phyloP scores from a whole-genome alignment of 257 asterid genomes.

The Agastache rugosa region DNA sequence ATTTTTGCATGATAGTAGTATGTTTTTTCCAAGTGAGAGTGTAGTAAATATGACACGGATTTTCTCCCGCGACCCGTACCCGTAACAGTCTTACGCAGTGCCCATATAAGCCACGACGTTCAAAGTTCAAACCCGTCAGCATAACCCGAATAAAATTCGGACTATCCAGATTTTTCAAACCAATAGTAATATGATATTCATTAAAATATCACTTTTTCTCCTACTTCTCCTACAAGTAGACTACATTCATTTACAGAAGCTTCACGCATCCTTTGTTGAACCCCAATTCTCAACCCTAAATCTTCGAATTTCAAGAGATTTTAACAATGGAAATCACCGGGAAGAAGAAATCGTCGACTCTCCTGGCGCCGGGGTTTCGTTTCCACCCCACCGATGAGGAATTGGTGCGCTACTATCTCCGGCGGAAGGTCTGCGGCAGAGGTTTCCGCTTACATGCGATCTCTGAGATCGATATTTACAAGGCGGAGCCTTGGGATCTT shows the following conservation, averaged over 20 bases:
- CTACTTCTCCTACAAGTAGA: constrained; percentile 30
- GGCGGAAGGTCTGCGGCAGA: constrained; percentile 74
- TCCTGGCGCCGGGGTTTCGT: constrained; percentile 87
- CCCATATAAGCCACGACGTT: constrained; percentile 24
- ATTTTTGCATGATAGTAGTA: no score
- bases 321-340: constrained; percentile 41
- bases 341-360: constrained; percentile 48
- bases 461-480: constrained; percentile 89
- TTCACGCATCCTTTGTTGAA: constrained; percentile 6
- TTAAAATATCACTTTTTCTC: constrained; percentile 15
- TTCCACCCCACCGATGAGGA: constrained; percentile 99
- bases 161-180: constrained; percentile 24
- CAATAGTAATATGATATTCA: neutral
- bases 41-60: neutral
- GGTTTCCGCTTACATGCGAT: constrained; percentile 74
- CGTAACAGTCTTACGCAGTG: constrained; percentile 2
- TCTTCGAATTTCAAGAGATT: neutral
- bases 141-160: constrained; percentile 27
- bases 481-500: constrained; percentile 97
- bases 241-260: constrained; percentile 20
- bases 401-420: constrained; percentile 77
- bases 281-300: constrained; percentile 26
- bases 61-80: constrained; percentile 1
- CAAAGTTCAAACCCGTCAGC: neutral
- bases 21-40: neutral